Percentiles rank a stretch among this genome's conserved stretches.
phyloP scores from a whole-genome alignment of 2,329 filamentous ascomycete species.

The Sporothrix luriei region DNA sequence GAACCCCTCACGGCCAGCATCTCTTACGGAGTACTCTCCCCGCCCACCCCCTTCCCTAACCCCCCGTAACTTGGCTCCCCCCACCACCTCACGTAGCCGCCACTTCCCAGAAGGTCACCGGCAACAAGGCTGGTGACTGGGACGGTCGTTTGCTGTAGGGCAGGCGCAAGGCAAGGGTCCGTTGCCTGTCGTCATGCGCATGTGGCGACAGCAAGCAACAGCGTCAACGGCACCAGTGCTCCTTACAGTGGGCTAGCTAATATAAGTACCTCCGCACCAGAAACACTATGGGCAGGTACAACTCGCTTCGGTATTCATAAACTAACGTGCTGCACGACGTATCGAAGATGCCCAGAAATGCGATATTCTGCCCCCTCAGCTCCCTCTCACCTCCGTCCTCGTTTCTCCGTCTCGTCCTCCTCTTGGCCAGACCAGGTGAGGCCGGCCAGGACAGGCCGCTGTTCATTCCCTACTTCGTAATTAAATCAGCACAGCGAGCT shows the following conservation, averaged over 20 bases:
- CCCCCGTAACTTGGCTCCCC: background rate
- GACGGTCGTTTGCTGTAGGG: conserved; percentile 20
- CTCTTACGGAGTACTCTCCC: too few species aligned
- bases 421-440: conserved; percentile 9
- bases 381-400: background rate
- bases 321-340: background rate
- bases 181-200: conserved; percentile 25
- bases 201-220: conserved; percentile 2
- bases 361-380: conserved; percentile 6
- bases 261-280: too few species aligned
- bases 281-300: conserved; percentile 15
- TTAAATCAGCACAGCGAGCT: background rate
- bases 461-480: conserved; percentile 12
- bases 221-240: too few species aligned
- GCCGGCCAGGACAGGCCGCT: background rate
- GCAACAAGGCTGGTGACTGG: conserved; percentile 23
- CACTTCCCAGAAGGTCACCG: conserved; percentile 21
- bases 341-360: background rate
- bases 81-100: conserved; percentile 21
- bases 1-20: background rate
- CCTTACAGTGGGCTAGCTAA: too few species aligned
- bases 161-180: background rate
- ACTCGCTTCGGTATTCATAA: conserved; percentile 2
- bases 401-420: conserved; percentile 1
- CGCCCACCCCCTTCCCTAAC: too few species aligned